Percentiles rank a stretch among this genome's conserved stretches.
Conservation (phyloP, 2,329 filamentous ascomycete species). For the Capronia epimyces region DNA sequence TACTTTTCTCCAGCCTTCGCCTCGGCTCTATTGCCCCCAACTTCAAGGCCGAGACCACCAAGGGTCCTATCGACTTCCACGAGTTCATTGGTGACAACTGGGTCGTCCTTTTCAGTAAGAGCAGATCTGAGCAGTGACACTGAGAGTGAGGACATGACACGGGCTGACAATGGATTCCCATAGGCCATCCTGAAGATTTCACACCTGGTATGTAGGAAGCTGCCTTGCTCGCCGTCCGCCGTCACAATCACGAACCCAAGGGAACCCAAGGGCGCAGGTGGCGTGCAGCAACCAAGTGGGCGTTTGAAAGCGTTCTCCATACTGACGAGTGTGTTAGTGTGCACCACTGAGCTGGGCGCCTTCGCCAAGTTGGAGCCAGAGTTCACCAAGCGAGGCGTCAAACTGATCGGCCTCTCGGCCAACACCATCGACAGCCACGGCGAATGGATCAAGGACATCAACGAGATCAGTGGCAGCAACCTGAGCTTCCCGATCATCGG, state of each 20-base stretch:
- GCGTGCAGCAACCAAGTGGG: not conserved
- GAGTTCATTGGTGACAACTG: slow-evolving; percentile 65
- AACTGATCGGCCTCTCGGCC: slow-evolving; percentile 56
- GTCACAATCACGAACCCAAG: not conserved
- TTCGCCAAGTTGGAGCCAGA: slow-evolving; percentile 61
- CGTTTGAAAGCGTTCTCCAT: not conserved
- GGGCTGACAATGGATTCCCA: not conserved
- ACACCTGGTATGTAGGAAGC: slow-evolving; percentile 19
- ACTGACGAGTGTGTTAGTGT: slow-evolving; percentile 19
- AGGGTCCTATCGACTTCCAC: slow-evolving; percentile 64
- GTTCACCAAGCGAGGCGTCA: slow-evolving; percentile 57
- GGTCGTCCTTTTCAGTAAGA: slow-evolving; percentile 57
- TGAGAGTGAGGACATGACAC: not conserved
- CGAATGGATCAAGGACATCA: slow-evolving; percentile 52
- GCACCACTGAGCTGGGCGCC: slow-evolving; percentile 59
- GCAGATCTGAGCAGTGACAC: not conserved
- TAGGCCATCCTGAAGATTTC: slow-evolving; percentile 42
- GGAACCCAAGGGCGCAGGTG: not conserved
- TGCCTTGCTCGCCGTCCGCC: not conserved
- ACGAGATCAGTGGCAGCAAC: slow-evolving; percentile 37
- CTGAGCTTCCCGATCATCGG: slow-evolving; percentile 43
- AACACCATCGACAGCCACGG: slow-evolving; percentile 54
- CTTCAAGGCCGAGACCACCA: slow-evolving; percentile 64
- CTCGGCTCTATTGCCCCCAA: slow-evolving; percentile 63
- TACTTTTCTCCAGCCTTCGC: slow-evolving; percentile 47